These are phyloP conservation scores for Coemansia sp. DNA, from an alignment of 192 early-diverging fungal species.

Conservation along the genomic window DNA sequence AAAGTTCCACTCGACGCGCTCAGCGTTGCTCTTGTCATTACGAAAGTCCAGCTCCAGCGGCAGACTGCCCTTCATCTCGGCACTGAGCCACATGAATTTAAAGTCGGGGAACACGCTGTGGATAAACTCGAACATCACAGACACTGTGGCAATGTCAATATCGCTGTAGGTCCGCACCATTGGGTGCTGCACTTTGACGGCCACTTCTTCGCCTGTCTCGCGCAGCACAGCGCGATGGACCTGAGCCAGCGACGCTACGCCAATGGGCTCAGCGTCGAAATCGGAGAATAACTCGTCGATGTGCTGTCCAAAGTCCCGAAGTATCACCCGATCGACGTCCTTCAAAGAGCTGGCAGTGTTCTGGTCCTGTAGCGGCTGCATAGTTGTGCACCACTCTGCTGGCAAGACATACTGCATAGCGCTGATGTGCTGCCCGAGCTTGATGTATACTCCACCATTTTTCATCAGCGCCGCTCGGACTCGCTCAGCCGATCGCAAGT, in stretches of 20 bases:
- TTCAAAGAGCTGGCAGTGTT: constrained; percentile 75
- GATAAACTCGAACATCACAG: constrained; percentile 62
- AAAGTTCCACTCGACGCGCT: constrained; percentile 67
- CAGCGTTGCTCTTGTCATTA: constrained; percentile 77
- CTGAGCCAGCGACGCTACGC: constrained; percentile 93
- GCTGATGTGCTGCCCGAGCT: constrained; percentile 84
- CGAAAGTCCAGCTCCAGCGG: constrained; percentile 89
- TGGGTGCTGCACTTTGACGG: constrained; percentile 94
- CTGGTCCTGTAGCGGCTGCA: constrained; percentile 80
- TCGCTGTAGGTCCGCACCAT: constrained; percentile 72
- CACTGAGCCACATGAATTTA: constrained; percentile 85
- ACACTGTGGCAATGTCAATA: constrained; percentile 79
- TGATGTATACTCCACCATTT: constrained; percentile 86
- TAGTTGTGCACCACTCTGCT: constrained; percentile 84
- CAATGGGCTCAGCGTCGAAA: constrained; percentile 84
- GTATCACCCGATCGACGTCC: constrained; percentile 71
- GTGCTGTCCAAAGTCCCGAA: constrained; percentile 65
- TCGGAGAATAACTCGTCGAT: constrained; percentile 69
- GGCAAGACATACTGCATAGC: constrained; percentile 87
- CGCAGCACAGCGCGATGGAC: constrained; percentile 81
- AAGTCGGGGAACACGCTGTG: constrained; percentile 87
- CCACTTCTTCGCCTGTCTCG: constrained; percentile 70
- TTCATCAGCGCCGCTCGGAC: constrained; percentile 63
- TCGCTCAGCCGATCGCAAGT: constrained; percentile 68
- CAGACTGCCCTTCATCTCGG: constrained; percentile 81